These are phyloP conservation scores for Russula brevipes DNA, from an alignment of 768 basidiomycete genomes.

Conservation along the genomic window DNA sequence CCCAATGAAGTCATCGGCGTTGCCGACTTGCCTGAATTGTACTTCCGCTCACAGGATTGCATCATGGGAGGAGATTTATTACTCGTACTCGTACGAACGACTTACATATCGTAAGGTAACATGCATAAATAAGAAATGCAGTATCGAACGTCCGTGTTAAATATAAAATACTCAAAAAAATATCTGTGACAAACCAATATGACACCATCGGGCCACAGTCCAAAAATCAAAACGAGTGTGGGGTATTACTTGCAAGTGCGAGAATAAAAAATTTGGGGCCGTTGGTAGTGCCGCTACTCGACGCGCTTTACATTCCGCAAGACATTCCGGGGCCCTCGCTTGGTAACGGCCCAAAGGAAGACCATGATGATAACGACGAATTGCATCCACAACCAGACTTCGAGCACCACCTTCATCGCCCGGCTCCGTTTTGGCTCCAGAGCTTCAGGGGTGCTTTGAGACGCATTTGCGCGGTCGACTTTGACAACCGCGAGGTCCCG, in stretches of 20 bases:
- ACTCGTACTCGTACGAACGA: not conserved
- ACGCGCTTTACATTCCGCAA: slow-evolving; percentile 38
- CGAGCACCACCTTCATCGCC: slow-evolving; percentile 48
- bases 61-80: not conserved
- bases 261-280: not conserved
- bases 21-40: not conserved
- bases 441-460: not conserved
- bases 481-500: not conserved
- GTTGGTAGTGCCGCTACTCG: not conserved
- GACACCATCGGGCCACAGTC: not conserved
- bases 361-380: slow-evolving; percentile 68
- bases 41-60: too few relatives aligned
- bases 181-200: not conserved
- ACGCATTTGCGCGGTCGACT: not conserved
- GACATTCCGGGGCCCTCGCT: slow-evolving; percentile 66
- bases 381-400: slow-evolving; percentile 83
- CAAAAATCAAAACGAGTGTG: not conserved
- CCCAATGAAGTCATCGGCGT: not conserved
- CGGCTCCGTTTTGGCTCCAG: slow-evolving; percentile 25
- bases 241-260: not conserved
- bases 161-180: too few relatives aligned
- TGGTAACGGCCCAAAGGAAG: slow-evolving; percentile 79
- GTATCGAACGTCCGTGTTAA: not conserved
- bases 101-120: not conserved
- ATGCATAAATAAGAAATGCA: not conserved